A percentile compares a stretch with the other conserved stretches of the same genome.
Conservation (phyloP, 495 filamentous ascomycete species). For the Achaetomiella virescens region DNA sequence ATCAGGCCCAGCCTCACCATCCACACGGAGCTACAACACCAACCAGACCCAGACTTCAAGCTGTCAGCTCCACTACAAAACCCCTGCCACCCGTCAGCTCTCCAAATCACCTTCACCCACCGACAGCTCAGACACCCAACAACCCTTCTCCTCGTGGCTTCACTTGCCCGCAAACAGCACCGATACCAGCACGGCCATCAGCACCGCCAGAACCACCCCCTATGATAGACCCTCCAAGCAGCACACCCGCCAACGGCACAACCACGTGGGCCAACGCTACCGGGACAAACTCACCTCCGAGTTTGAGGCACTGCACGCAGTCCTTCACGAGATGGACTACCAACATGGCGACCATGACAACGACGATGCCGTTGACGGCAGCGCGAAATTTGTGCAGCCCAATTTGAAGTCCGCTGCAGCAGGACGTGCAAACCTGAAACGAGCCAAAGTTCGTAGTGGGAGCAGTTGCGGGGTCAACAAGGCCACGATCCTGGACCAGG, state of each 20-base stretch:
- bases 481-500: slow-evolving; percentile 21
- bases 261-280: slow-evolving; percentile 31
- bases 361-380: no score
- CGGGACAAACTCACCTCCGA: slow-evolving; percentile 27
- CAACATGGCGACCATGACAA: background rate
- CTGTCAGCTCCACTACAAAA: no score
- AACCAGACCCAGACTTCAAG: no score
- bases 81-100: background rate
- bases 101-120: background rate
- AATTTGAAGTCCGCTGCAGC: background rate
- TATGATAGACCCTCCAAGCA: background rate
- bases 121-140: background rate
- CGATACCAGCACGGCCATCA: no score
- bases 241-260: slow-evolving; percentile 2
- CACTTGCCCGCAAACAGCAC: background rate
- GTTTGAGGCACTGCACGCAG: slow-evolving; percentile 24
- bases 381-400: background rate
- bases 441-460: no score
- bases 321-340: slow-evolving; percentile 5
- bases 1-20: no score
- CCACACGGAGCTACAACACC: no score
- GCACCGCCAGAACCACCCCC: no score
- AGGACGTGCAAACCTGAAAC: no score
- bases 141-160: background rate
- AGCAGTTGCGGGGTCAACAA: slow-evolving; percentile 16